These are phyloP conservation scores for Ustilago bromivora DNA, from an alignment of 1,284 basidiomycete species.

Conservation along the genomic window DNA sequence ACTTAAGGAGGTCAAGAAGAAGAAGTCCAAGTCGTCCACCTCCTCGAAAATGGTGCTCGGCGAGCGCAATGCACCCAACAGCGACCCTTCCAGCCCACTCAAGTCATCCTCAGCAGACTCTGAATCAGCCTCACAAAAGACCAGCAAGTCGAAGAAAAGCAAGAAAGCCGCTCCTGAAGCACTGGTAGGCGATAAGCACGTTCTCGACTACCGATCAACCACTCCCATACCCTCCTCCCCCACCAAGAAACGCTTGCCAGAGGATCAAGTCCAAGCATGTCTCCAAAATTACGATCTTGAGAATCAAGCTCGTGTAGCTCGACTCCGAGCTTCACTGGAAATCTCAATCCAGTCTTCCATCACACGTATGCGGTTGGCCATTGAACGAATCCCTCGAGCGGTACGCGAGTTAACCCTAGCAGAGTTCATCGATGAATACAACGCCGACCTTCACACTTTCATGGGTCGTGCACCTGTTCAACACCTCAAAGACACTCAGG, in stretches of 20 bases:
- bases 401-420: constrained; percentile 41
- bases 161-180: constrained; percentile 10
- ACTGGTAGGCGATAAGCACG: not conserved
- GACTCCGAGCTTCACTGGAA: constrained; percentile 25
- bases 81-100: constrained; percentile 9
- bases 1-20: constrained; percentile 10
- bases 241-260: constrained; percentile 33
- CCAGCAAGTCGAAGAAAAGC: constrained; percentile 20
- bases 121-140: constrained; percentile 13
- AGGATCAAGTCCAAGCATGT: constrained; percentile 50
- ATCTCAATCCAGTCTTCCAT: constrained; percentile 32
- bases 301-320: constrained; percentile 22
- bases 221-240: constrained; percentile 36
- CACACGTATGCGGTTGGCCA: constrained; percentile 35
- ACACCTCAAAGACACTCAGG: constrained; percentile 34
- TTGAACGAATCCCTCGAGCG: constrained; percentile 47
- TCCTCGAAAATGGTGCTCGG: constrained; percentile 32
- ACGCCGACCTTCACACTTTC: constrained; percentile 49
- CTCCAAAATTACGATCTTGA: constrained; percentile 57
- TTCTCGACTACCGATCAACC: constrained; percentile 13
- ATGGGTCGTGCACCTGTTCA: constrained; percentile 41
- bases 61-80: constrained; percentile 34
- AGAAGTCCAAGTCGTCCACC: constrained; percentile 11
- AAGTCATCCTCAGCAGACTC: not conserved
- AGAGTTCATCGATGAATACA: constrained; percentile 51